Percentiles rank a stretch among this genome's conserved stretches.
These are phyloP conservation scores for Hyphopichia burtonii DNA, from an alignment of 1,139 yeast species.

Conservation along the genomic window DNA sequence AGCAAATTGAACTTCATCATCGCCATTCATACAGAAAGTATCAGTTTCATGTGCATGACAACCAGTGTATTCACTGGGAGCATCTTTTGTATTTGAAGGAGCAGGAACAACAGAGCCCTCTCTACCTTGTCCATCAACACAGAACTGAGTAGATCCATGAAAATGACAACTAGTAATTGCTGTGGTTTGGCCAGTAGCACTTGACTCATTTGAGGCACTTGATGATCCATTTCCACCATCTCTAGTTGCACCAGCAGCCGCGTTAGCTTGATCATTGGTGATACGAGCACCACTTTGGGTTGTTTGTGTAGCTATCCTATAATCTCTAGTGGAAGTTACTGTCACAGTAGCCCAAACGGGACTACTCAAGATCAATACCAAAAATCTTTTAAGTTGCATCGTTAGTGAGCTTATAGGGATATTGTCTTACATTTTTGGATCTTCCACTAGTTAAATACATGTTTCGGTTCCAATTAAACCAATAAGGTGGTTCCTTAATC, in stretches of 20 bases:
- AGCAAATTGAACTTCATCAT: slow-evolving; percentile 23
- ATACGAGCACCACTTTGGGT: neutral
- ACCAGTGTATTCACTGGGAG: slow-evolving; percentile 23
- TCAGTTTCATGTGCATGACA: slow-evolving; percentile 29
- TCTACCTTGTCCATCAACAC: slow-evolving; percentile 23
- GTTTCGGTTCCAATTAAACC: too few species aligned
- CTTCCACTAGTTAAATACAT: too few species aligned
- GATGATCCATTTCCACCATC: too few species aligned
- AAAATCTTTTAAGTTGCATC: too few species aligned
- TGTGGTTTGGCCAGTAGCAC: slow-evolving; percentile 7
- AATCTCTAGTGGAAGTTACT: slow-evolving; percentile 4
- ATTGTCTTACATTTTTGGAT: too few species aligned
- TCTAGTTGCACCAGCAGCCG: too few species aligned
- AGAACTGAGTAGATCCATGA: slow-evolving; percentile 23
- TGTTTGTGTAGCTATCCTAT: slow-evolving; percentile 3
- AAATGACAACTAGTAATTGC: slow-evolving; percentile 28
- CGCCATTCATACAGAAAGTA: slow-evolving; percentile 20
- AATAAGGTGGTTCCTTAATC: too few species aligned
- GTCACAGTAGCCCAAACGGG: slow-evolving; percentile 1
- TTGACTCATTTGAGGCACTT: too few species aligned
- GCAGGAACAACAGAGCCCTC: slow-evolving; percentile 31
- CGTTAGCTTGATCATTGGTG: too few species aligned
- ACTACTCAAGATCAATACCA: too few species aligned
- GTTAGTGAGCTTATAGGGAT: too few species aligned
- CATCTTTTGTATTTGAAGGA: slow-evolving; percentile 17